Conservation (phyloP, 2,329 filamentous ascomycete species). For the Diaporthe ampelina region DNA sequence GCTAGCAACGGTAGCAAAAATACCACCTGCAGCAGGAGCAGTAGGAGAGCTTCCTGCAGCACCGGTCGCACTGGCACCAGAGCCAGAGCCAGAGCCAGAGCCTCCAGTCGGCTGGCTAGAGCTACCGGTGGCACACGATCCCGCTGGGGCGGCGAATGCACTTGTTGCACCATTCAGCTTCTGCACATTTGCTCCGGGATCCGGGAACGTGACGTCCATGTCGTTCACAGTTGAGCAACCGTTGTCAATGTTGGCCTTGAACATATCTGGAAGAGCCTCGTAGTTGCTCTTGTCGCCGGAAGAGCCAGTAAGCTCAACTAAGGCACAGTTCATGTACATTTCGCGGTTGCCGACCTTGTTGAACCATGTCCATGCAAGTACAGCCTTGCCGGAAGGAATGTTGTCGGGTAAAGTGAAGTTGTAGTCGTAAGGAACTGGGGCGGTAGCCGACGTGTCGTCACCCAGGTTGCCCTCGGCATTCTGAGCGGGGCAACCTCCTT, state of each 20-base stretch:
- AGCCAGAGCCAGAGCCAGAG: constrained; percentile 43
- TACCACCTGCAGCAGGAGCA: constrained; percentile 51
- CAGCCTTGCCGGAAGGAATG: constrained; percentile 82
- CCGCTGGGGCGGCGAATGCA: constrained; percentile 50
- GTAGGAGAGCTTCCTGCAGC: constrained; percentile 44
- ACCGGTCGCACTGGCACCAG: constrained; percentile 41
- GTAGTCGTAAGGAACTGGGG: constrained; percentile 68
- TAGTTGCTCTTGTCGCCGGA: constrained; percentile 67
- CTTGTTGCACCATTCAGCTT: constrained; percentile 57
- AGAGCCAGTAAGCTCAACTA: constrained; percentile 73
- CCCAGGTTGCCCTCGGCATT: constrained; percentile 70
- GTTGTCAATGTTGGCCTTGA: constrained; percentile 76
- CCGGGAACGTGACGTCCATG: constrained; percentile 75
- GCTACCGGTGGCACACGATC: constrained; percentile 47
- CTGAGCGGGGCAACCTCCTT: constrained; percentile 84
- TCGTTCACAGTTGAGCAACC: constrained; percentile 69
- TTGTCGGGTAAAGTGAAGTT: constrained; percentile 79
- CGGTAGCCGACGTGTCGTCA: constrained; percentile 55
- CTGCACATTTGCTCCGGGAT: constrained; percentile 73
- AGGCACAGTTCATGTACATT: constrained; percentile 97
- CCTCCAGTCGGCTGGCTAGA: constrained; percentile 32
- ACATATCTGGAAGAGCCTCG: constrained; percentile 78
- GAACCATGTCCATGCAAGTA: constrained; percentile 94
- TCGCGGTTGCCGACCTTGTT: constrained; percentile 94
- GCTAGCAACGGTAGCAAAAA: constrained; percentile 54